Percentiles rank a stretch among this genome's conserved stretches.
Evolutionary conservation across 2,329 filamentous ascomycete genomes (phyloP).

Genomic region (Blastomyces silverae): DNA sequence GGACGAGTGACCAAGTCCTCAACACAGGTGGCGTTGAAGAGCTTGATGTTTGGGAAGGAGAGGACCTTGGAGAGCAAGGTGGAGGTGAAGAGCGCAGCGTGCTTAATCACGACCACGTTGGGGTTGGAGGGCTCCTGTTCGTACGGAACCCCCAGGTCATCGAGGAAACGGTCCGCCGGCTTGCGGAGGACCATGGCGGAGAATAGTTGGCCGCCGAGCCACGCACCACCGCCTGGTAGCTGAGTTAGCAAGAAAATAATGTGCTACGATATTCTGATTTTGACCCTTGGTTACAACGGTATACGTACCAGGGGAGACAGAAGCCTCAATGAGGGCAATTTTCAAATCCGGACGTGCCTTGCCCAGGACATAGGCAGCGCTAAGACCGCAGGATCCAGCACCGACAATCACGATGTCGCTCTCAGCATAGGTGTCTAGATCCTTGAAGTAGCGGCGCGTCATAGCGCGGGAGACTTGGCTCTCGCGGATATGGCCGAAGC

Average conservation of each 20-base stretch:
- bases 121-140: slow-evolving; percentile 85
- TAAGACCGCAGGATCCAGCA: slow-evolving; percentile 80
- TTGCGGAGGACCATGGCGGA: slow-evolving; percentile 93
- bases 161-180: slow-evolving; percentile 77
- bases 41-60: slow-evolving; percentile 81
- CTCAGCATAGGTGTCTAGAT: slow-evolving; percentile 83
- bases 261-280: background rate
- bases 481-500: slow-evolving; percentile 81
- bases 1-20: slow-evolving; percentile 87
- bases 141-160: slow-evolving; percentile 72
- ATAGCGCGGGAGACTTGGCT: slow-evolving; percentile 88
- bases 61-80: slow-evolving; percentile 80
- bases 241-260: background rate
- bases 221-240: slow-evolving; percentile 66
- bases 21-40: slow-evolving; percentile 90
- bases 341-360: slow-evolving; percentile 80
- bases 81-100: slow-evolving; percentile 85
- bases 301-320: slow-evolving; percentile 62
- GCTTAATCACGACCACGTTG: slow-evolving; percentile 85
- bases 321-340: slow-evolving; percentile 85
- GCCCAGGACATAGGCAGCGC: slow-evolving; percentile 74
- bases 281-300: background rate
- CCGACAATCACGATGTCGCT: slow-evolving; percentile 91
- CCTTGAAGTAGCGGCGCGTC: slow-evolving; percentile 86
- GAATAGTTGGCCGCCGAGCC: slow-evolving; percentile 92